These are phyloP conservation scores for Coelastrella sp. DNA, from an alignment of 139 green algal species.

Conservation along the genomic window DNA sequence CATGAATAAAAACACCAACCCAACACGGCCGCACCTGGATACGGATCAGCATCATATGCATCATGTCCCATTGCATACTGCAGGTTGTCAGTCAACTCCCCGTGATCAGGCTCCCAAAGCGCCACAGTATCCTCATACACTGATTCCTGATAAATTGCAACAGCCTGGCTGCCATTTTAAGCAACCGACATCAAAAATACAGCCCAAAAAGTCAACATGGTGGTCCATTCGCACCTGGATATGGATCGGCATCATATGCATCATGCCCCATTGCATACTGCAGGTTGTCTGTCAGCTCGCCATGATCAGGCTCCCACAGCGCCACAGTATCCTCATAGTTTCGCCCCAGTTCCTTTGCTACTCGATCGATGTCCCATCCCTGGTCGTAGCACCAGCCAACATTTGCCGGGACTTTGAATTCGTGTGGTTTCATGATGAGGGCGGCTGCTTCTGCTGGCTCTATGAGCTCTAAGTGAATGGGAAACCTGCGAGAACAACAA, in stretches of 20 bases:
- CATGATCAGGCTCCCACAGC: slow-evolving; percentile 28
- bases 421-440: background rate
- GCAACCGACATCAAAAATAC: background rate
- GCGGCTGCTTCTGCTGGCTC: background rate
- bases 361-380: slow-evolving; percentile 28
- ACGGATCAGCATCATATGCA: slow-evolving; percentile 25
- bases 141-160: too few relatives aligned
- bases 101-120: slow-evolving; percentile 24
- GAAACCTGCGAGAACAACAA: background rate
- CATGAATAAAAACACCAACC: background rate
- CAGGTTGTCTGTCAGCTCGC: background rate
- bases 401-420: slow-evolving; percentile 20
- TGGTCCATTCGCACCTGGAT: background rate
- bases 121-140: background rate
- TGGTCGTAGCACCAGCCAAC: slow-evolving; percentile 27
- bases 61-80: slow-evolving; percentile 8
- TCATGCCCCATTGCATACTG: slow-evolving; percentile 8
- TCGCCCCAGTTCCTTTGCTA: background rate
- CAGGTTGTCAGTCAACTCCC: background rate
- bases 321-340: background rate
- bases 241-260: slow-evolving; percentile 27
- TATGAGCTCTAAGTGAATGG: slow-evolving; percentile 20
- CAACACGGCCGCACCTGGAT: background rate
- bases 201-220: background rate
- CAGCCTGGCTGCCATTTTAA: too few relatives aligned